Evolutionary conservation across 169 alveolate genomes (phyloP).

Genomic region (Cyclospora cayetanensis): DNA sequence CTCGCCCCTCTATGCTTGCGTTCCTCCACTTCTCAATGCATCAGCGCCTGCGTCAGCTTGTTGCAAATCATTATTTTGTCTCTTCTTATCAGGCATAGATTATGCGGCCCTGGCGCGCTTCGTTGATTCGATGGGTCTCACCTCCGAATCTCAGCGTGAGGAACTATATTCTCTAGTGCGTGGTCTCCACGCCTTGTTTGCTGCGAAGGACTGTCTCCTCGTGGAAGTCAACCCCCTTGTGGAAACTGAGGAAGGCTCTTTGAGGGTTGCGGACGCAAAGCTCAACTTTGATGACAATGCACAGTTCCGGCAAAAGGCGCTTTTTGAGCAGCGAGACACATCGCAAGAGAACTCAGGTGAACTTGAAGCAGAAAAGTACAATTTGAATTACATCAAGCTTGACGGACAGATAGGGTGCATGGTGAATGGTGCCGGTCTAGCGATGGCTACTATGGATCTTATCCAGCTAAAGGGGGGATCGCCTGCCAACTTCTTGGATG

Average conservation of each 20-base stretch:
- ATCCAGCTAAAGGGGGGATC: conserved; percentile 86
- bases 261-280: conserved; percentile 95
- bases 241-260: conserved; percentile 86
- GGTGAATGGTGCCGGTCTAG: conserved; percentile 99
- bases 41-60: too few species aligned
- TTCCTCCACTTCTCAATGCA: too few species aligned
- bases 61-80: not conserved
- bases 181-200: conserved; percentile 85
- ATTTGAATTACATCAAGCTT: conserved; percentile 93
- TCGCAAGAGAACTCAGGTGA: conserved; percentile 87
- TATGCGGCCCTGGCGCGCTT: conserved; percentile 71
- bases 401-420: conserved; percentile 91
- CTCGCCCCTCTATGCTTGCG: too few species aligned
- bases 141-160: conserved; percentile 66
- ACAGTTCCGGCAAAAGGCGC: conserved; percentile 92
- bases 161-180: conserved; percentile 30
- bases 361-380: conserved; percentile 90
- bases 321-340: conserved; percentile 26
- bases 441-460: conserved; percentile 97
- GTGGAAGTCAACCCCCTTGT: conserved; percentile 97
- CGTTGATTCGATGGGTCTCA: conserved; percentile 75
- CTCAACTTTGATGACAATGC: conserved; percentile 97
- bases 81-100: not conserved
- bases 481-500: conserved; percentile 98
- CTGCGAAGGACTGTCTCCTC: conserved; percentile 90